phyloP scores from a whole-genome alignment of 148 eudicot genomes.

The Dysphania ambrosioides region DNA sequence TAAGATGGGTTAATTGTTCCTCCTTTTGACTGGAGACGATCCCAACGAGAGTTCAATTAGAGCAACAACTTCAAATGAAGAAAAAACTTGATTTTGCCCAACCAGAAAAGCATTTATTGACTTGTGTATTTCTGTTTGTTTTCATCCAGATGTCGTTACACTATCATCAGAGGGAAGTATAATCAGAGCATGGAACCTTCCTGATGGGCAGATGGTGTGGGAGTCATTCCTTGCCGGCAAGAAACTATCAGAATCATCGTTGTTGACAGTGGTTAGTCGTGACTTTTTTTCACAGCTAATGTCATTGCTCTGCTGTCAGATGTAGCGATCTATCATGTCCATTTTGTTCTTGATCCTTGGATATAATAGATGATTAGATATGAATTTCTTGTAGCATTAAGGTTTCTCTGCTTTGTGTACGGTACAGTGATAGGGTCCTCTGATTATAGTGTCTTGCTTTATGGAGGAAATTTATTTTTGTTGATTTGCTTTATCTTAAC shows the following conservation, averaged over 20 bases:
- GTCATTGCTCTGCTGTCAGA: not conserved
- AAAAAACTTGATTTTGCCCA: not conserved
- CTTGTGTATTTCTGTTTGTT: not conserved
- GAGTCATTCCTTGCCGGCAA: conserved; percentile 71
- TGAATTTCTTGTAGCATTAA: not conserved
- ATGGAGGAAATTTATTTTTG: not conserved
- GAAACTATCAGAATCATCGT: conserved; percentile 56
- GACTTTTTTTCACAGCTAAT: not conserved
- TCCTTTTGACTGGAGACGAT: not conserved
- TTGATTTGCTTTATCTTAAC: not conserved
- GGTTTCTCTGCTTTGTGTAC: not conserved
- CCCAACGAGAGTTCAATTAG: not conserved
- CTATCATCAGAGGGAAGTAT: conserved; percentile 80
- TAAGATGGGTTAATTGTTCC: not conserved
- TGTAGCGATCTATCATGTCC: not conserved
- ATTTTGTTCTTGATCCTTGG: conserved; percentile 6
- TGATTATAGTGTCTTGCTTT: not conserved
- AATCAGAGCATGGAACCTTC: conserved; percentile 98
- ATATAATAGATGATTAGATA: not conserved
- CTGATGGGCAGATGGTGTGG: conserved; percentile 99
- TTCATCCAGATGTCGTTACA: conserved; percentile 66
- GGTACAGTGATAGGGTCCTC: not conserved
- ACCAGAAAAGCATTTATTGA: not conserved
- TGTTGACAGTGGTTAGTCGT: conserved; percentile 67
- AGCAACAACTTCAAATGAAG: not conserved